Conservation (phyloP, 305 asterid species). For the Rubia balearica region DNA sequence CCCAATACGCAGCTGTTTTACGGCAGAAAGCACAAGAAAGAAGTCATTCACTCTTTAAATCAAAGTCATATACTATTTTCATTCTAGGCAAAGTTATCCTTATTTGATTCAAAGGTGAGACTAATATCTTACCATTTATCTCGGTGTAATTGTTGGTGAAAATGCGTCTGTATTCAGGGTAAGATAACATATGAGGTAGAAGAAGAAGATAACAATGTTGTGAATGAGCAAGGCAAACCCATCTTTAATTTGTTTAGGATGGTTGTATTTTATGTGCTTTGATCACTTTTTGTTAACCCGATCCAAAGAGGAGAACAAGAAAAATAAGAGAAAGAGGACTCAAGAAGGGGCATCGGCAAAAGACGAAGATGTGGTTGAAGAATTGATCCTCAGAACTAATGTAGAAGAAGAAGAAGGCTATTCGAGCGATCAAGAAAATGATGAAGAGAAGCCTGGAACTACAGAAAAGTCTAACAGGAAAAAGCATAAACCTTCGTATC, state of each 20-base stretch:
- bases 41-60: conserved; percentile 48
- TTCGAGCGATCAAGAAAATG: conserved; percentile 24
- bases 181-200: conserved; percentile 40
- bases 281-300: background rate
- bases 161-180: conserved; percentile 40
- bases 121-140: conserved; percentile 12
- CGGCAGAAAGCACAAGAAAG: conserved; percentile 66
- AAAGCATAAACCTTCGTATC: conserved; percentile 26
- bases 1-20: conserved; percentile 46
- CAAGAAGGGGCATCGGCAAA: conserved; percentile 31
- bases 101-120: conserved; percentile 4
- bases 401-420: conserved; percentile 57
- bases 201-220: conserved; percentile 49
- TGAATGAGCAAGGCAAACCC: conserved; percentile 33
- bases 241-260: conserved; percentile 38
- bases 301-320: conserved; percentile 20
- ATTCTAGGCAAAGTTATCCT: background rate
- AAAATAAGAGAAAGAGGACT: conserved; percentile 31
- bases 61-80: conserved; percentile 42
- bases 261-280: conserved; percentile 1
- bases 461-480: conserved; percentile 19
- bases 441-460: conserved; percentile 20
- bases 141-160: conserved; percentile 69
- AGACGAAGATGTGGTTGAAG: conserved; percentile 73
- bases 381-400: conserved; percentile 70